phyloP scores from a whole-genome alignment of 352 stramenopile species.

The Phytophthora nicotianae region DNA sequence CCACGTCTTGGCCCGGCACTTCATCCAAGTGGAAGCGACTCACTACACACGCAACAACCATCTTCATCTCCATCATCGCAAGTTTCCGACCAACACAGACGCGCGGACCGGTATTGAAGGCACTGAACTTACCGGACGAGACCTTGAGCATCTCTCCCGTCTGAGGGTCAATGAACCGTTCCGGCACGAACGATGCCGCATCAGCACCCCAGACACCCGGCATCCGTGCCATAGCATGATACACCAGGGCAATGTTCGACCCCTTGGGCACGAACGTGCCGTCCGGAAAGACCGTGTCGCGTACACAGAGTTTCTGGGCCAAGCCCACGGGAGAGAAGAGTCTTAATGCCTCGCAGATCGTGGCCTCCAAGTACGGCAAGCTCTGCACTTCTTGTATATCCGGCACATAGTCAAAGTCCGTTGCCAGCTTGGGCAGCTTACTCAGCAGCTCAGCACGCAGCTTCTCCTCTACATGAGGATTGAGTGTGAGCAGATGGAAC shows the following conservation, averaged over 20 bases:
- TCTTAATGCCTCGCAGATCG: conserved; percentile 48
- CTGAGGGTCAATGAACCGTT: conserved; percentile 43
- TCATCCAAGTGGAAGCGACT: conserved; percentile 53
- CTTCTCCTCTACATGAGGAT: conserved; percentile 47
- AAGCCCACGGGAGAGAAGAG: conserved; percentile 48
- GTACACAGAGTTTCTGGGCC: conserved; percentile 37
- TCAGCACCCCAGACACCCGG: conserved; percentile 47
- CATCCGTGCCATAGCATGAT: conserved; percentile 48
- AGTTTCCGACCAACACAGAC: conserved; percentile 46
- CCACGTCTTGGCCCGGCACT: conserved; percentile 41
- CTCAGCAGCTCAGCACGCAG: conserved; percentile 33
- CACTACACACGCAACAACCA: conserved; percentile 55
- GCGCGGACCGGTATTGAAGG: conserved; percentile 44
- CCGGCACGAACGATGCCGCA: conserved; percentile 40
- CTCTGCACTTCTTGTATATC: conserved; percentile 29
- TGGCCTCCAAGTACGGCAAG: conserved; percentile 41
- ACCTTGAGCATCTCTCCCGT: conserved; percentile 40
- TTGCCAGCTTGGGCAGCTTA: conserved; percentile 35
- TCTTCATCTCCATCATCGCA: conserved; percentile 85
- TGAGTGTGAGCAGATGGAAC: conserved; percentile 49
- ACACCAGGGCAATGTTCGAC: conserved; percentile 37
- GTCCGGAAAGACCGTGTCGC: conserved; percentile 51
- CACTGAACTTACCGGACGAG: conserved; percentile 36
- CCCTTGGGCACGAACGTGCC: conserved; percentile 51
- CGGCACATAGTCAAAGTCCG: conserved; percentile 27